Evolutionary conservation across 441 rosid genomes (phyloP).

Genomic region (Mallotus repandus): DNA sequence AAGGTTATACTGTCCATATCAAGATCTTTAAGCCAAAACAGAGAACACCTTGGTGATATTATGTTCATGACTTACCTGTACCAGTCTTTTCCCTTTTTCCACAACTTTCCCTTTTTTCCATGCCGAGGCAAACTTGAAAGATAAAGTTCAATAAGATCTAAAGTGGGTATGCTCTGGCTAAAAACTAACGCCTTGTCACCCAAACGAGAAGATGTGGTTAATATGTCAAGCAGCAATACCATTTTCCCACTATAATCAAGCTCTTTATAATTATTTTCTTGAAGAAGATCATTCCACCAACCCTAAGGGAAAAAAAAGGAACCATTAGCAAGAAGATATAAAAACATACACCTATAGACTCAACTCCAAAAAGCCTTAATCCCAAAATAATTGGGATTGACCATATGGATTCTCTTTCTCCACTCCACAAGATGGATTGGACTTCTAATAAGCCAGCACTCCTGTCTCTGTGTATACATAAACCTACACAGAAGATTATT

Average conservation of each 20-base stretch:
- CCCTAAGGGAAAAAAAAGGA: conserved; percentile 41
- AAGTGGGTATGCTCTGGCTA: conserved; percentile 98
- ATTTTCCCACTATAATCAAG: conserved; percentile 90
- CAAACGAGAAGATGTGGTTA: conserved; percentile 68
- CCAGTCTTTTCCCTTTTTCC: conserved; percentile 99
- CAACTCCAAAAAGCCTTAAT: too few species aligned
- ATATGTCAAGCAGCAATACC: conserved; percentile 93
- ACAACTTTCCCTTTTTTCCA: conserved; percentile 73
- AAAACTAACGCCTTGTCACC: conserved; percentile 96
- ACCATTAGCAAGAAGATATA: background rate
- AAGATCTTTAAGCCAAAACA: background rate
- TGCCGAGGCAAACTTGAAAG: conserved; percentile 79
- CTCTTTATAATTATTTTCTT: conserved; percentile 66
- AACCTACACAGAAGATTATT: background rate
- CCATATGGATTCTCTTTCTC: too few species aligned
- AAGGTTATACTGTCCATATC: background rate
- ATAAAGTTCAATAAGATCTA: conserved; percentile 94
- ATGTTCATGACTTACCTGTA: conserved; percentile 60
- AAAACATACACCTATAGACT: background rate
- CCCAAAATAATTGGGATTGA: too few species aligned
- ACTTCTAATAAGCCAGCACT: too few species aligned
- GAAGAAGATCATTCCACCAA: conserved; percentile 99
- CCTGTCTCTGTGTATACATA: too few species aligned
- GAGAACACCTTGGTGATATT: background rate
- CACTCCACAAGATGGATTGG: too few species aligned